Percentiles rank a stretch among this genome's conserved stretches.
Evolutionary conservation across 768 basidiomycete species (phyloP).

Genomic region (Russula foetens): DNA sequence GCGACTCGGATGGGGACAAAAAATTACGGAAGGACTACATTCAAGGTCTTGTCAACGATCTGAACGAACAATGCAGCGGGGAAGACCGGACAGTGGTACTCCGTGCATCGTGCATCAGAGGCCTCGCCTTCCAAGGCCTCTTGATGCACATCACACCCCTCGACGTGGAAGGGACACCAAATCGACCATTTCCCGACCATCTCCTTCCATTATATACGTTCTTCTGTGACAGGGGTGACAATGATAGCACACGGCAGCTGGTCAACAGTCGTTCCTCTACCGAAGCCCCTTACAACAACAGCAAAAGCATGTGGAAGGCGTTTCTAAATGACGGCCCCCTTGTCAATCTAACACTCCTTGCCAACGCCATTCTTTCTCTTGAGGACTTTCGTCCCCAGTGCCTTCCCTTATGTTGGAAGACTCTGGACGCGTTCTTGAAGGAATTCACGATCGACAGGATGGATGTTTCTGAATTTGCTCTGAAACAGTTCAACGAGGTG

Average conservation of each 20-base stretch:
- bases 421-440: constrained; percentile 2
- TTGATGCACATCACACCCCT: neutral
- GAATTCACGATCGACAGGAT: neutral
- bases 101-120: constrained; percentile 1
- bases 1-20: neutral
- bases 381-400: neutral
- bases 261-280: too few species aligned
- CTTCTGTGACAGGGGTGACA: neutral
- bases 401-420: constrained; percentile 7
- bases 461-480: neutral
- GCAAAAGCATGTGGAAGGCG: neutral
- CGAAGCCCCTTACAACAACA: too few species aligned
- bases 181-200: neutral
- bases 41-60: neutral
- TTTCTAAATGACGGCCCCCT: constrained; percentile 3
- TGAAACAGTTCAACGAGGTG: neutral
- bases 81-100: neutral
- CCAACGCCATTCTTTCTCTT: neutral
- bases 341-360: neutral
- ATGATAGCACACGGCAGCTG: neutral
- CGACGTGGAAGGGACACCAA: neutral
- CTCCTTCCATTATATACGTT: constrained; percentile 1
- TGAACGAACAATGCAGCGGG: neutral
- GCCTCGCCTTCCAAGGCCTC: constrained; percentile 2
- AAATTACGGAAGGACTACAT: neutral